phyloP scores from a whole-genome alignment of 1,284 basidiomycete genomes.

The Microbotryomycetes sp. region DNA sequence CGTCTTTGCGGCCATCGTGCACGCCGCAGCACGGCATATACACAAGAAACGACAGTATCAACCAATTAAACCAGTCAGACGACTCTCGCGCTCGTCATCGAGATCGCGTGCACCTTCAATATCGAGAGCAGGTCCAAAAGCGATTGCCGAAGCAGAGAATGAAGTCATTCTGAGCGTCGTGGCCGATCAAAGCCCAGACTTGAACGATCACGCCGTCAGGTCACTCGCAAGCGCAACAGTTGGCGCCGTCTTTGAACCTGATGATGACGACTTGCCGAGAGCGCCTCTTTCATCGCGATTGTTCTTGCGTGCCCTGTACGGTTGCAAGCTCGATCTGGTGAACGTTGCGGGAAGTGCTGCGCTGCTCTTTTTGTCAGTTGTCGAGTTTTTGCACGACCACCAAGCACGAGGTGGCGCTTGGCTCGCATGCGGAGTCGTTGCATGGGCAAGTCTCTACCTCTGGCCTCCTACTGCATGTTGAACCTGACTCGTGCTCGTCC shows the following conservation, averaged over 20 bases:
- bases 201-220: background rate
- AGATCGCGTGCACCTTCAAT: conserved; percentile 10
- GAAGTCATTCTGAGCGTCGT: conserved; percentile 24
- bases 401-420: conserved; percentile 3
- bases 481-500: background rate
- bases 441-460: conserved; percentile 14
- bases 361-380: background rate
- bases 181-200: conserved; percentile 17
- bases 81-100: background rate
- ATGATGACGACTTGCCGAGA: background rate
- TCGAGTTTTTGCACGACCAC: background rate
- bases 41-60: background rate
- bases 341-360: background rate
- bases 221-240: conserved; percentile 1
- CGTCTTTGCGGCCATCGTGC: conserved; percentile 23
- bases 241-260: conserved; percentile 4
- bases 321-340: conserved; percentile 15
- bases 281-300: background rate
- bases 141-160: conserved; percentile 28
- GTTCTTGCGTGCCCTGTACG: conserved; percentile 14
- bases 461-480: background rate
- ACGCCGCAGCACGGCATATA: background rate
- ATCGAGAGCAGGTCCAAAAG: conserved; percentile 5
- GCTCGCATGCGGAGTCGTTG: background rate
- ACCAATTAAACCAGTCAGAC: background rate